A percentile compares a stretch with the other conserved stretches of the same genome.
phyloP scores from a whole-genome alignment of 2,329 filamentous ascomycete genomes.

The Byssoonygena ceratinophila region DNA sequence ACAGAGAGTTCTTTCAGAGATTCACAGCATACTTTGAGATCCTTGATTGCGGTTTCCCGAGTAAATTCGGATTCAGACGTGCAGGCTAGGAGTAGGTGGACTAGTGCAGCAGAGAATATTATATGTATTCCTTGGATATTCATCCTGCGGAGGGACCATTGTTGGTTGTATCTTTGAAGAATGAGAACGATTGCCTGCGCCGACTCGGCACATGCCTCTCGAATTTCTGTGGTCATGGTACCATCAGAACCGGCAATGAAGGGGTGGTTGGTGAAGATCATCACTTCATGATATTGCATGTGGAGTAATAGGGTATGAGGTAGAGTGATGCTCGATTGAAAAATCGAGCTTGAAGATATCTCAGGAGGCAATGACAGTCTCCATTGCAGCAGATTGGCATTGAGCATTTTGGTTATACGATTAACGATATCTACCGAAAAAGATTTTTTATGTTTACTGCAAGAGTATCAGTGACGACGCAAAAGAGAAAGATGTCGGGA shows the following conservation, averaged over 20 bases:
- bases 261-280: constrained; percentile 19
- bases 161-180: constrained; percentile 12
- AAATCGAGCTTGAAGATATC: constrained; percentile 6
- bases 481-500: neutral
- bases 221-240: neutral
- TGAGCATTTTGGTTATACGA: constrained; percentile 11
- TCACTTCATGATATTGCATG: constrained; percentile 16
- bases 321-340: constrained; percentile 12
- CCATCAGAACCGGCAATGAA: constrained; percentile 14
- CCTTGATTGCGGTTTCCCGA: constrained; percentile 10
- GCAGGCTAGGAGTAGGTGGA: constrained; percentile 16
- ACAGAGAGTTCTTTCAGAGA: constrained; percentile 14
- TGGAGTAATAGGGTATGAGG: constrained; percentile 18
- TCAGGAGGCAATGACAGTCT: constrained; percentile 12
- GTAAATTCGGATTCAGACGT: constrained; percentile 9
- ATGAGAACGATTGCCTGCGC: constrained; percentile 12
- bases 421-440: constrained; percentile 13
- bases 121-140: constrained; percentile 18
- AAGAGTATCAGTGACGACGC: neutral
- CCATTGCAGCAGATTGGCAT: constrained; percentile 13
- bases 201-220: constrained; percentile 13
- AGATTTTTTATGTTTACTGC: constrained; percentile 12
- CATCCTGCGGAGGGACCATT: constrained; percentile 16
- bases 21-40: constrained; percentile 16
- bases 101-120: constrained; percentile 17